Evolutionary conservation across 2,329 filamentous ascomycete genomes (phyloP).

Genomic region (Bipolaris gigantea): DNA sequence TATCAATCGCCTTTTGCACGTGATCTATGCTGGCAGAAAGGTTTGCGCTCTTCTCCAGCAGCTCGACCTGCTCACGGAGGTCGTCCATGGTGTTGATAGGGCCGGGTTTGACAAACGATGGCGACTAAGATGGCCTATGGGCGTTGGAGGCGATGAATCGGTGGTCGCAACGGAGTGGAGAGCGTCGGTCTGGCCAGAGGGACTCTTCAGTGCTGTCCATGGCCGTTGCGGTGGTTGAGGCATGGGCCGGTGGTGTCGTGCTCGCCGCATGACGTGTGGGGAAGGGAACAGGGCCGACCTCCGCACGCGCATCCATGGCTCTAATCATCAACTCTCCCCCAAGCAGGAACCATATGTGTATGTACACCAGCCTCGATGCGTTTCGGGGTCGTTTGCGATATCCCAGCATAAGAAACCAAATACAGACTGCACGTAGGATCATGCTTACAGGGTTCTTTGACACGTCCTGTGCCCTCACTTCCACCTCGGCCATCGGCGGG

Average conservation of each 20-base stretch:
- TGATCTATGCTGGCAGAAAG: constrained; percentile 72
- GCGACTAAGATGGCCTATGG: constrained; percentile 10
- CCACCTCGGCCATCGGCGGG: constrained; percentile 21
- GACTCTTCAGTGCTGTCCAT: constrained; percentile 26
- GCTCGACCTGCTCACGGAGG: constrained; percentile 73
- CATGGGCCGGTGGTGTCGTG: constrained; percentile 12
- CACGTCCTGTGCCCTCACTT: constrained; percentile 1
- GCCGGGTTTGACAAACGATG: not conserved
- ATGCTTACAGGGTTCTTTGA: constrained; percentile 23
- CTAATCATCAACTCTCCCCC: not conserved
- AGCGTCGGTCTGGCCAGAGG: constrained; percentile 24
- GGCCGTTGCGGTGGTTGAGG: constrained; percentile 20
- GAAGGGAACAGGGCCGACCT: constrained; percentile 13
- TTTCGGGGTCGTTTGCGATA: not conserved
- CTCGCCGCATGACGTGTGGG: constrained; percentile 29
- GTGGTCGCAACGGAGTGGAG: not conserved
- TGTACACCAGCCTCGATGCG: not conserved
- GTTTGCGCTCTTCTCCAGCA: constrained; percentile 69
- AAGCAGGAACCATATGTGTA: no score
- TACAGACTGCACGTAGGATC: constrained; percentile 10
- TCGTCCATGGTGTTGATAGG: constrained; percentile 56
- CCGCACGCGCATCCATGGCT: constrained; percentile 1
- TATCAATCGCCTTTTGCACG: constrained; percentile 80
- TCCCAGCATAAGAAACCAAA: not conserved
- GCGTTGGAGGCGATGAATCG: not conserved